These are phyloP conservation scores for Boletus coccyginus DNA, from an alignment of 768 basidiomycete species.

Conservation along the genomic window DNA sequence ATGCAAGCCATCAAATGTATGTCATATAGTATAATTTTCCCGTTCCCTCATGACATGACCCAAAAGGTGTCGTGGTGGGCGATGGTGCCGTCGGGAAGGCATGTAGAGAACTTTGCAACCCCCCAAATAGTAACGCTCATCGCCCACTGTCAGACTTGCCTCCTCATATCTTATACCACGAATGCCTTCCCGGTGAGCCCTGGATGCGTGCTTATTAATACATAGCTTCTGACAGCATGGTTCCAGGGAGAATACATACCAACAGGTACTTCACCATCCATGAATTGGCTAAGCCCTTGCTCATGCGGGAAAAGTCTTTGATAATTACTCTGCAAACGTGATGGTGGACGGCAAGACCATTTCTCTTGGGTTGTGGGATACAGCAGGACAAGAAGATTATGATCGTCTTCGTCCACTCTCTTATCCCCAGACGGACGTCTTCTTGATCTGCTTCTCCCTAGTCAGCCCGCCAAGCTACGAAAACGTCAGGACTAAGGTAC, in stretches of 20 bases:
- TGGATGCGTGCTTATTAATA: slow-evolving; percentile 12
- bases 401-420: slow-evolving; percentile 96
- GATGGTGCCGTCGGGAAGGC: slow-evolving; percentile 99
- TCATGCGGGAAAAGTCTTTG: slow-evolving; percentile 66
- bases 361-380: slow-evolving; percentile 98
- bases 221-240: slow-evolving; percentile 15
- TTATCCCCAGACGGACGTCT: slow-evolving; percentile 99
- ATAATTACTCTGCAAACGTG: slow-evolving; percentile 98
- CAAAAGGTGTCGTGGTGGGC: slow-evolving; percentile 91
- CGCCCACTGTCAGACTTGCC: slow-evolving; percentile 71
- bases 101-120: slow-evolving; percentile 26
- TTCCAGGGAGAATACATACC: slow-evolving; percentile 93
- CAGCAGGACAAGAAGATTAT: slow-evolving; percentile 99
- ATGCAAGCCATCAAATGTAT: slow-evolving; percentile 94
- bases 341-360: slow-evolving; percentile 99
- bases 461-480: slow-evolving; percentile 98
- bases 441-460: slow-evolving; percentile 98
- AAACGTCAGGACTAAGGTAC: slow-evolving; percentile 95
- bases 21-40: slow-evolving; percentile 25
- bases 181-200: slow-evolving; percentile 88
- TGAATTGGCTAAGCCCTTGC: slow-evolving; percentile 1
- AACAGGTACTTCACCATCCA: slow-evolving; percentile 56
- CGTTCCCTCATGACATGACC: slow-evolving; percentile 32
- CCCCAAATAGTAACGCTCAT: slow-evolving; percentile 10
- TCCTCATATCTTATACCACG: slow-evolving; percentile 99